Base-by-base conservation (phyloP, 495 filamentous ascomycete genomes). In the Annulohypoxylon bovei region DNA sequence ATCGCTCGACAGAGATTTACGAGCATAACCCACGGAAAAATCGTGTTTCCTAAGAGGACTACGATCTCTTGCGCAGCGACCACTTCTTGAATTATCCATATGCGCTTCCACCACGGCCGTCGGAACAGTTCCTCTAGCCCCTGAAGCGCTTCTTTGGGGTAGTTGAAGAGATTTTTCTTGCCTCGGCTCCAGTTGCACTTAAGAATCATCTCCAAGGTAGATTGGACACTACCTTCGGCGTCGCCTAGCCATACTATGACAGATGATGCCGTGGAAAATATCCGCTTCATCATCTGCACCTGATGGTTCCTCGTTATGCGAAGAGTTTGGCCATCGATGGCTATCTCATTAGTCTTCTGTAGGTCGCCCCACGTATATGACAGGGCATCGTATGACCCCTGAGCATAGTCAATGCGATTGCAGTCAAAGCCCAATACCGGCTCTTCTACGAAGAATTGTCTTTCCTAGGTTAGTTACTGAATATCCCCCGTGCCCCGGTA, bases 311-410 rank as follows among this genome's bases (percentile, higher is more conserved):
- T 53, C 12, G 70, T 75, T 11, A 75, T 68, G 3, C 30, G 14
- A 12, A 72, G 65, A 28, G 5, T 25, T 42, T 44, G 18, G 9
- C 47, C 63, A 32, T 70, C 65, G 22, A 75, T 12, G 0, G 27
- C 9, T 23, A 75, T 70, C 52, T 73, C 61, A n/a, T 73, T 20
- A 1, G 70, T 58, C 37, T 42, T 35, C 39, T 35, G 23, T 16
- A 62, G 39, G 27, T 70, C 44, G 11, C 73, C 73, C 73, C 73
- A 75, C 5, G 58, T 65, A 54, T 75, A 75, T n/a, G 73, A 75
- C 16, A 75, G 47, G 2, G 73, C 73, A n/a, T 62, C 47, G 20
- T 67, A 73, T 8, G 57, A 53, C 1, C 30, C 16, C 16, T 52
- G 33, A 4, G 22, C 6, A 27, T 67, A 67, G 9, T 44, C 30